Evolutionary conservation across 2,329 filamentous ascomycete species (phyloP), one percentile per base, ranked within the genome.

Genomic region (Fusarium mundagurra): DNA sequence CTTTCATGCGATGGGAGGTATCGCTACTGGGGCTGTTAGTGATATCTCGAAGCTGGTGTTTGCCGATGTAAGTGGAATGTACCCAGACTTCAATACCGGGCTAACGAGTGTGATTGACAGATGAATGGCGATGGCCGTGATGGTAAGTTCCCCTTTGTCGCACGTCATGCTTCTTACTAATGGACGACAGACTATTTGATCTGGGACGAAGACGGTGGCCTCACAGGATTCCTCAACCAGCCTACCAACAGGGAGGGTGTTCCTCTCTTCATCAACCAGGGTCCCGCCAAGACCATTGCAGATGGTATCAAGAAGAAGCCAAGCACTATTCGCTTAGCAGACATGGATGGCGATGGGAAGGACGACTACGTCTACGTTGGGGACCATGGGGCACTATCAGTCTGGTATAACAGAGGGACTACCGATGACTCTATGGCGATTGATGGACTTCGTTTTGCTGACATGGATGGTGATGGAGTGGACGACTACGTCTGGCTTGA

Each of bases 351-450:
- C 1, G 59, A 71, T 36, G 63, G 68, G 2, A 67, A 62, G 17
- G 69, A 73, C 8, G 74, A 78, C 53, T 76, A 75, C 27, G 60
- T 77, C 6, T 72, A 71, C 41, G 53, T 78, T 14, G 65, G 72
- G 3, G 57, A 71, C 4, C 41, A 71, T 3, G 65, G 68, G 8
- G 64, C 64, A 3, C 51, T 88, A 79, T 0, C 43, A 10, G 27
- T 69, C 2, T 64, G 68, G 68, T 64, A 71, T 11, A 71, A 71
- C n/a, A n/a, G 57, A 3, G 69, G 65, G 2, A 50, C 38, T 4
- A 38, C 55, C 0, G 55, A 69, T 6, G 60, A 59, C 27, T 33
- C 33, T 2, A 55, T 69, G 61, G 45, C 33, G 1, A 69, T 62
- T 18, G 65, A 71, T 10, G 61, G 65, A 0, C 29, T 71, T 17